Evolutionary conservation across 805 yeast genomes (phyloP), one percentile per base, ranked within the genome.

Genomic region (Ogataea nakhonphanomensis): DNA sequence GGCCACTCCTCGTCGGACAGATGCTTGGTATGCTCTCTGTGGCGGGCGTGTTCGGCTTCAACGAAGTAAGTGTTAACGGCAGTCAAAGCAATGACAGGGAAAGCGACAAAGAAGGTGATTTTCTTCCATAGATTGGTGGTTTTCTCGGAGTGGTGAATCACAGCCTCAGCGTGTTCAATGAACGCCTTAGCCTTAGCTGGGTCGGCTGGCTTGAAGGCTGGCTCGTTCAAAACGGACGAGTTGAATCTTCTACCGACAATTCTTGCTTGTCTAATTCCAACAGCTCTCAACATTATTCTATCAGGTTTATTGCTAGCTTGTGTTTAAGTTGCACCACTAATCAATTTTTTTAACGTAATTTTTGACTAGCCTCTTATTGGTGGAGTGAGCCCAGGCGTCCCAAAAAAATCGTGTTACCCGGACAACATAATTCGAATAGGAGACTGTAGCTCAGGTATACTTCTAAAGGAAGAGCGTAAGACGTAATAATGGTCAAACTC

Each of bases 1-100:
- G 97, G 97, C 89, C 95, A 86, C 63, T 90, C 95, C 55, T 83
- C 91, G 64, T 90, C 97, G 25, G 88, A 65, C 43, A 87, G 70
- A 58, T 81, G 82, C 53, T 64, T 70, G 58, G 79, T 70, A 67
- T 84, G 93, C 64, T 74, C 76, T 73, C 93, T 80, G 76, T 93
- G 99, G 58, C 81, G 76, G 54, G 93, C 89, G 67, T 93, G 99
- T 66, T 84, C 87, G 58, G 74, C 68, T 74, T 91, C 99, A 61
- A 83, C 74, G 56, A 76, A 78, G 67, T 76, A 81, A 40, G 93
- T 87, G 71, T 88, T 88, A 59, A 82, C 73, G 35, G 93, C 85
- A 51, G 91, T 74, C 57, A 78, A 73, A 44, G 75, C 66, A 54
- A 90, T 78, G 38, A 86, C 85, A 55, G 99, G 99, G 35, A 83